Evolutionary conservation across 108 stramenopile species (phyloP), one percentile per base, ranked within the genome.

Genomic region (Parmales sp.): DNA sequence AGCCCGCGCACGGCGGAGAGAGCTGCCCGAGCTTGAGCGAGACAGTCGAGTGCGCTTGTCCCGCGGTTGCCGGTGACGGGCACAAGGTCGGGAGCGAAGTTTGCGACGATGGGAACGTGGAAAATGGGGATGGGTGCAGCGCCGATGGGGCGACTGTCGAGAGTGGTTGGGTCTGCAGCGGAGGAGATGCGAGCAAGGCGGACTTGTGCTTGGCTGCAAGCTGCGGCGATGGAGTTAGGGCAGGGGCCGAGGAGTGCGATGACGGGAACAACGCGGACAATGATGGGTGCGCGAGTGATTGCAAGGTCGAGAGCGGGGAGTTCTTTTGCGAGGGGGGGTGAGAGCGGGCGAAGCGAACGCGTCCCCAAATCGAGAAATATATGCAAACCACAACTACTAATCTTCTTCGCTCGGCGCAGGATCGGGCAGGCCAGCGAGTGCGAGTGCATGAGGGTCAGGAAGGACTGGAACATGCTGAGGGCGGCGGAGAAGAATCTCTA

Each of bases 21-120:
- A 28, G 36, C 31, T 60, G 54, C 28, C 22, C 19, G 22, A 23
- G 19, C 46, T 23, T 23, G 22, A 48, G 46, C 46, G 54, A 60
- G 54, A 28, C 36, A 13, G 54, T 60, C 31, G 20, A 11, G 13
- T 60, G 54, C 54, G 26, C 3, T 28, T 60, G 54, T 34, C 31
- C 29, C 29, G 8, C 54, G 16, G 54, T 60, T 60, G 29, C 31
- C 54, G 54, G 54, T 13, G 54, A 60, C 54, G 54, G 54, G 6
- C 36, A 34, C 54, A 28, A 34, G 8, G 36, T 60, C 31, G 29
- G 13, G 26, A 34, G 54, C 54, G 54, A 60, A 34, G 54, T 34
- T 28, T 60, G 54, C 26, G 54, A 60, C 54, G 54, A 60, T 20
- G 54, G 54, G 11, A 60, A 60, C 31, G 20, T 34, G 9, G 0